Conservation (phyloP, 345 rosid species). For the Cardamine resedifolia region DNA sequence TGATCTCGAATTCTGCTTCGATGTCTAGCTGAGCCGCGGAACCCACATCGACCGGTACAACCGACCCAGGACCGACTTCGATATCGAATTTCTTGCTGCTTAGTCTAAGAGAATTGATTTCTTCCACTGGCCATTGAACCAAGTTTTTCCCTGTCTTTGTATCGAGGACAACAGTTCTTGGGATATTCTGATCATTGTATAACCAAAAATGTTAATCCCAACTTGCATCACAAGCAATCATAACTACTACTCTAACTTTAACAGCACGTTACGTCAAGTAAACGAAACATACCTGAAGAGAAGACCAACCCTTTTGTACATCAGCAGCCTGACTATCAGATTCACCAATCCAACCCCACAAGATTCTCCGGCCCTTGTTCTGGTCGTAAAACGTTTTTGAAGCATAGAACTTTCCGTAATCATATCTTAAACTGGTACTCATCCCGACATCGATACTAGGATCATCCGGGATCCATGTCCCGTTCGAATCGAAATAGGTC, state of each 20-base stretch:
- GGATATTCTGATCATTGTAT: constrained; percentile 52
- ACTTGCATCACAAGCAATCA: constrained; percentile 3
- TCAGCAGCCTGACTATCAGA: constrained; percentile 73
- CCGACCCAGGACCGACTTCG: constrained; percentile 54
- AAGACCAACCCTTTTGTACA: constrained; percentile 89
- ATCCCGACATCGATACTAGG: constrained; percentile 76
- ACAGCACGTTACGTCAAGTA: neutral
- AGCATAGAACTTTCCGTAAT: constrained; percentile 87
- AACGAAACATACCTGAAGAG: constrained; percentile 63
- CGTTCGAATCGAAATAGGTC: constrained; percentile 54
- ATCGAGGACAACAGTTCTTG: constrained; percentile 66
- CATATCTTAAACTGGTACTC: constrained; percentile 57
- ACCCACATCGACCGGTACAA: constrained; percentile 59
- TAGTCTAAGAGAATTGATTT: constrained; percentile 70
- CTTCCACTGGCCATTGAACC: constrained; percentile 89
- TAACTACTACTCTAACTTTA: neutral
- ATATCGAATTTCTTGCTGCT: constrained; percentile 50
- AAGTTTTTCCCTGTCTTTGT: constrained; percentile 63
- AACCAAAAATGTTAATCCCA: neutral
- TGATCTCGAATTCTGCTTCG: constrained; percentile 67
- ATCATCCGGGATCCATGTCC: constrained; percentile 83
- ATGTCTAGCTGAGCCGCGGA: constrained; percentile 68
- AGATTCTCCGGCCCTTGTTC: constrained; percentile 58
- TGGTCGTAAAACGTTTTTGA: constrained; percentile 88
- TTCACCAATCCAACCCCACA: constrained; percentile 97